A percentile compares a stretch with the other conserved stretches of the same genome.
These are phyloP conservation scores for Spathaspora passalidarum DNA, from an alignment of 805 yeast genomes.

Conservation along the genomic window DNA sequence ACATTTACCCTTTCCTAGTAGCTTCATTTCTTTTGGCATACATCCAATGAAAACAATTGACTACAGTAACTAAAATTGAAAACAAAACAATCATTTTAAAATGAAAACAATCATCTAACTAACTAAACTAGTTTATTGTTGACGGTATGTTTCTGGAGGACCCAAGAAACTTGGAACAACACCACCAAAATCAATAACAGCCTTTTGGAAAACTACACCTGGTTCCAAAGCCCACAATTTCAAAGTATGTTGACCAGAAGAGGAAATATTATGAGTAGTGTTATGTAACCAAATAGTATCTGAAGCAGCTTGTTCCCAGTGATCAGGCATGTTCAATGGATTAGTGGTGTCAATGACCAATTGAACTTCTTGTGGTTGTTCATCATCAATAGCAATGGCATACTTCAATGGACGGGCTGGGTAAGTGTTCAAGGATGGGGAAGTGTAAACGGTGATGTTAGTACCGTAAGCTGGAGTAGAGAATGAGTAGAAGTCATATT, in stretches of 20 bases:
- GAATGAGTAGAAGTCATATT: conserved; percentile 14
- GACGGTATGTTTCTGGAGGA: conserved; percentile 16
- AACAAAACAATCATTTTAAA: background rate
- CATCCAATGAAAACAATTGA: no score
- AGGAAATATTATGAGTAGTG: conserved; percentile 12
- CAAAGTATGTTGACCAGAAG: conserved; percentile 12
- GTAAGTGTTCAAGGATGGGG: conserved; percentile 20
- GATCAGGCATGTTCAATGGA: conserved; percentile 13
- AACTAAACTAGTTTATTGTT: background rate
- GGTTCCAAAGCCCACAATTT: conserved; percentile 15
- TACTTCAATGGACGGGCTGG: conserved; percentile 17
- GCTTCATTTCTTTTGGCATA: no score
- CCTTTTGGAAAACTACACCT: conserved; percentile 12
- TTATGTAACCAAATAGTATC: conserved; percentile 13
- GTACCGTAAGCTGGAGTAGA: conserved; percentile 10
- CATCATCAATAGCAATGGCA: conserved; percentile 21
- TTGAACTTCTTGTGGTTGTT: conserved; percentile 15
- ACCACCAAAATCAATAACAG: conserved; percentile 17
- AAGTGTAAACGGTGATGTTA: conserved; percentile 13
- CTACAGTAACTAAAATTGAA: no score
- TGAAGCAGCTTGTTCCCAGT: conserved; percentile 14
- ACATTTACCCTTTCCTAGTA: no score
- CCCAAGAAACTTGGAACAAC: conserved; percentile 14
- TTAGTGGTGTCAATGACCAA: conserved; percentile 12
- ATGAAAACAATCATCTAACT: background rate